Evolutionary conservation across 2,329 filamentous ascomycete species (phyloP).

Genomic region (Venturiaceae sp.): DNA sequence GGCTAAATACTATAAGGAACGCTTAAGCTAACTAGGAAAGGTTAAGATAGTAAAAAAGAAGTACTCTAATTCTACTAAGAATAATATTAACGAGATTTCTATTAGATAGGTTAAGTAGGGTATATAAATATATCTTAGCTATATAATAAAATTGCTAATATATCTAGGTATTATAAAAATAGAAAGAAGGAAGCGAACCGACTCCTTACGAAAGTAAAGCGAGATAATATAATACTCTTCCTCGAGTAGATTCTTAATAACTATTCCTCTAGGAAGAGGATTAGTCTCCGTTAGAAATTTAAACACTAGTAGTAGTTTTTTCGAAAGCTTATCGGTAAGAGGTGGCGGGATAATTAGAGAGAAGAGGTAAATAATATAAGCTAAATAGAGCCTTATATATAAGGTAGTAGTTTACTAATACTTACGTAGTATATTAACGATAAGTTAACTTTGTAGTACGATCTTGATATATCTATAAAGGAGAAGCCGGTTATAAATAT

Average conservation of each 20-base stretch:
- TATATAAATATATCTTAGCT: background rate
- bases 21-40: background rate
- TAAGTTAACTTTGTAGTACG: background rate
- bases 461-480: background rate
- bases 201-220: background rate
- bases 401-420: background rate
- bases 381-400: background rate
- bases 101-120: background rate
- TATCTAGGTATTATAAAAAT: background rate
- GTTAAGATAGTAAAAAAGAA: background rate
- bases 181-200: background rate
- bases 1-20: background rate
- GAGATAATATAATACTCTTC: background rate
- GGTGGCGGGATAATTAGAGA: background rate
- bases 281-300: background rate
- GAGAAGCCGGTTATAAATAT: conserved; percentile 1
- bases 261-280: background rate
- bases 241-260: conserved; percentile 2
- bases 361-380: background rate
- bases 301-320: background rate
- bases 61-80: background rate
- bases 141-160: background rate
- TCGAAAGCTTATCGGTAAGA: background rate
- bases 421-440: background rate
- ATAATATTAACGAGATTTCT: background rate